Conservation (phyloP, 2,329 filamentous ascomycete species). For the Eutypella sp. region DNA sequence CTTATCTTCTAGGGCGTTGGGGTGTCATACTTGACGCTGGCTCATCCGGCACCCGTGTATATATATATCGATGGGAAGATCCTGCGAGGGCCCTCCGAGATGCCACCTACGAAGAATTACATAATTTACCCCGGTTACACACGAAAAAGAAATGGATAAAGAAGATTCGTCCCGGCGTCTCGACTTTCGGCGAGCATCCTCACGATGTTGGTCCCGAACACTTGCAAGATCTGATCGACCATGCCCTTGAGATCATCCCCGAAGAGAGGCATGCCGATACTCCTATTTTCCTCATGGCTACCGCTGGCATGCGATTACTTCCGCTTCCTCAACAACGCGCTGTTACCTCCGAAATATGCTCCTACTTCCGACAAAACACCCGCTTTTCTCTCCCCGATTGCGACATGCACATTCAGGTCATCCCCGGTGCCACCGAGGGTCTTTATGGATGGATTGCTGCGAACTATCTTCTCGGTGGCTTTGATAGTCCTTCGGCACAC, state of each 20-base stretch:
- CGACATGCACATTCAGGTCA: conserved; percentile 83
- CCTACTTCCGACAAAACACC: conserved; percentile 72
- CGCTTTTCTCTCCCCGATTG: conserved; percentile 88
- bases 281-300: conserved; percentile 91
- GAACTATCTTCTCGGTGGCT: conserved; percentile 90
- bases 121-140: conserved; percentile 70
- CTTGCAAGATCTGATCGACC: conserved; percentile 71
- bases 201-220: conserved; percentile 76
- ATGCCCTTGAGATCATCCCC: conserved; percentile 76
- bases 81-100: conserved; percentile 60
- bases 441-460: conserved; percentile 96
- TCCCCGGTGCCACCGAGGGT: conserved; percentile 91
- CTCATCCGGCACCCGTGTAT: conserved; percentile 91
- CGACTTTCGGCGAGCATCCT: conserved; percentile 77
- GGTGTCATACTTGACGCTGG: conserved; percentile 96
- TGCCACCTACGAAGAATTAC: conserved; percentile 54
- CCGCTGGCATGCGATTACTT: conserved; percentile 88
- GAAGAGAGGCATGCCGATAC: conserved; percentile 72
- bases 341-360: conserved; percentile 74
- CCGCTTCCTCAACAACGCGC: conserved; percentile 66
- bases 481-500: conserved; percentile 71
- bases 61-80: conserved; percentile 92
- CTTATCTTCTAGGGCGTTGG: conserved; percentile 65
- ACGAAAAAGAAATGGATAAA: conserved; percentile 85
- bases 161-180: conserved; percentile 91